Evolutionary conservation across 345 rosid species (phyloP), one percentile per base, ranked within the genome.

Genomic region (Gynandropsis gynandra): DNA sequence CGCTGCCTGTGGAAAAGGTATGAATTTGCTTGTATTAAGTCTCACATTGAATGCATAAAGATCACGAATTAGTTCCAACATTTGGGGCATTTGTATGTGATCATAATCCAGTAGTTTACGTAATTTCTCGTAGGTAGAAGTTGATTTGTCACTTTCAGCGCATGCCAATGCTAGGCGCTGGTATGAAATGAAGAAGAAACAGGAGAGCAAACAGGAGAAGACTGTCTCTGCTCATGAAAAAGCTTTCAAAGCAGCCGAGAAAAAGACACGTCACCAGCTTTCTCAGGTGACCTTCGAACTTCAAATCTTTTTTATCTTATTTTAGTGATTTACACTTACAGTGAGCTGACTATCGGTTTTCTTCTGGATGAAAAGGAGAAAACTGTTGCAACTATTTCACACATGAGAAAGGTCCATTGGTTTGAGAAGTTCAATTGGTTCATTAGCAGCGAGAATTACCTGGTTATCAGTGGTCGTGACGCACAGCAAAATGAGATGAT

Each of bases 361-460:
- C 15, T 61, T 68, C 21, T 37, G 29, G 31, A 12, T 42, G 4
- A 51, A 75, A 76, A 92, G 97, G 98, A 87, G 55, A 87, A 85
- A 73, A 46, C 81, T 67, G 90, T 80, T 64, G 93, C 98, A 40
- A 71, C 81, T 54, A 87, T 92, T 72, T 74, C 97, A 41, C 90
- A 92, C 53, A 85, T 92, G 83, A 89, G 90, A 56, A 92, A 92
- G 68, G 81, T 87, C 64, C 97, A 92, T 78, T 92, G 98, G 98
- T 87, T 92, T 58, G 98, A 87, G 83, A 92, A 92, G 66, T 92
- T 85, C 62, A 81, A 92, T 72, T 92, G 98, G 98, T 92, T 92
- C 73, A 76, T 87, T 74, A 87, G 94, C 76, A 85, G 95, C 35
- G 97, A 85, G 76, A 92, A 92, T 67, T 92, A 87, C 61, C 67